Evolutionary conservation across 2,329 filamentous ascomycete species (phyloP).

Genomic region (Thermoascus crustaceus): DNA sequence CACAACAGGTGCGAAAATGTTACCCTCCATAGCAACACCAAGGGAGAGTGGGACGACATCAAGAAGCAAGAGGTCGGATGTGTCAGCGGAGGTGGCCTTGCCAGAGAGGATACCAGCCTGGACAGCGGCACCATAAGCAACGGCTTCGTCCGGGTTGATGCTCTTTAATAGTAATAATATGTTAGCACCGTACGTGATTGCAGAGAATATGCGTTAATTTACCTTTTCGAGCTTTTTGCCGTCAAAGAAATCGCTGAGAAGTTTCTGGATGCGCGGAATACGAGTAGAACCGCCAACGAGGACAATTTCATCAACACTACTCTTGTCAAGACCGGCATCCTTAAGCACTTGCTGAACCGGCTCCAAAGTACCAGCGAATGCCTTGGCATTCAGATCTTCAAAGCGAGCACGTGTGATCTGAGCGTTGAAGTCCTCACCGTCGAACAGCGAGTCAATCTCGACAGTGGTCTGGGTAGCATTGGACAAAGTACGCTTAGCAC

Average conservation of each 20-base stretch:
- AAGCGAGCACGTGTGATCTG: conserved; percentile 98
- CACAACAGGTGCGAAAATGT: conserved; percentile 95
- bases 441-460: conserved; percentile 97
- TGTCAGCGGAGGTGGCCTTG: conserved; percentile 93
- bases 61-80: conserved; percentile 85
- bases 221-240: conserved; percentile 99
- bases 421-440: conserved; percentile 95
- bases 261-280: no score
- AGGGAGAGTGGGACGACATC: conserved; percentile 95
- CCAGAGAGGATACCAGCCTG: conserved; percentile 98
- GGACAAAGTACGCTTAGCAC: conserved; percentile 97
- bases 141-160: conserved; percentile 99
- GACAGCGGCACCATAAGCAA: conserved; percentile 96
- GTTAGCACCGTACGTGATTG: conserved; percentile 6
- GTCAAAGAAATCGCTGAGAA: conserved; percentile 97
- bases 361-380: conserved; percentile 86
- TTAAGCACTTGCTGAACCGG: conserved; percentile 95
- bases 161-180: conserved; percentile 43
- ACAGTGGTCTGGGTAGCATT: conserved; percentile 96
- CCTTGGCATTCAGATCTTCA: conserved; percentile 95
- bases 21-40: conserved; percentile 99
- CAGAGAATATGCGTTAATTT: conserved; percentile 8
- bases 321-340: conserved; percentile 83
- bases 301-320: conserved; percentile 88
- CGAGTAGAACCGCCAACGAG: no score